A percentile compares a stretch with the other conserved stretches of the same genome.
Conservation (phyloP, 306 rosid species). For the Vigna unguiculata region DNA sequence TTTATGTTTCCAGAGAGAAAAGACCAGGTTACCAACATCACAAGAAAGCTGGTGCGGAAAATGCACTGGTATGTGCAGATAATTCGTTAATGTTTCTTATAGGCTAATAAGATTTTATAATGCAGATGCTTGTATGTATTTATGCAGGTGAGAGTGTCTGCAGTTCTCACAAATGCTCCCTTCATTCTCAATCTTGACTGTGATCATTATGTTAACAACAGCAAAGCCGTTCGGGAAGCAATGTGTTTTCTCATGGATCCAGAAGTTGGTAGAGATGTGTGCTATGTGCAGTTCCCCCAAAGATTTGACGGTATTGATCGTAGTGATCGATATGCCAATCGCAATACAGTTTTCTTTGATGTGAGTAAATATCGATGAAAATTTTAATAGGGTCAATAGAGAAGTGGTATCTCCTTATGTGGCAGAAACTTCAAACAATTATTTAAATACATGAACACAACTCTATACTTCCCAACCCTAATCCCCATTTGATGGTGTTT, state of each 20-base stretch:
- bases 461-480: background rate
- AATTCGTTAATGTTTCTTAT: slow-evolving; percentile 18
- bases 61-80: slow-evolving; percentile 74
- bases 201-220: slow-evolving; percentile 96
- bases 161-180: slow-evolving; percentile 97
- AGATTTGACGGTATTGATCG: slow-evolving; percentile 98
- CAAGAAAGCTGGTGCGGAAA: slow-evolving; percentile 99
- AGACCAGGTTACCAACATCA: slow-evolving; percentile 98
- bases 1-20: slow-evolving; percentile 98
- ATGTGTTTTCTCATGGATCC: slow-evolving; percentile 99
- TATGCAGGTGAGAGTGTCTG: slow-evolving; percentile 90
- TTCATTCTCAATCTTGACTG: slow-evolving; percentile 97
- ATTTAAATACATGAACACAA: slow-evolving; percentile 14
- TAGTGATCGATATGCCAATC: slow-evolving; percentile 98
- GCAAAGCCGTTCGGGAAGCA: slow-evolving; percentile 96
- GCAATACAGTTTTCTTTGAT: slow-evolving; percentile 97
- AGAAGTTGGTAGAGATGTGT: slow-evolving; percentile 76
- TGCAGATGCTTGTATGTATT: slow-evolving; percentile 45
- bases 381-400: background rate
- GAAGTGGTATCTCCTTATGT: slow-evolving; percentile 5
- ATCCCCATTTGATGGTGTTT: slow-evolving; percentile 21
- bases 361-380: slow-evolving; percentile 61
- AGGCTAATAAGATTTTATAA: slow-evolving; percentile 35
- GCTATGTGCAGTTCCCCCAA: slow-evolving; percentile 98
- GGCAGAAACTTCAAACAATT: background rate